Evolutionary conservation across 805 yeast species (phyloP).

Genomic region (Ogataea siamensis): DNA sequence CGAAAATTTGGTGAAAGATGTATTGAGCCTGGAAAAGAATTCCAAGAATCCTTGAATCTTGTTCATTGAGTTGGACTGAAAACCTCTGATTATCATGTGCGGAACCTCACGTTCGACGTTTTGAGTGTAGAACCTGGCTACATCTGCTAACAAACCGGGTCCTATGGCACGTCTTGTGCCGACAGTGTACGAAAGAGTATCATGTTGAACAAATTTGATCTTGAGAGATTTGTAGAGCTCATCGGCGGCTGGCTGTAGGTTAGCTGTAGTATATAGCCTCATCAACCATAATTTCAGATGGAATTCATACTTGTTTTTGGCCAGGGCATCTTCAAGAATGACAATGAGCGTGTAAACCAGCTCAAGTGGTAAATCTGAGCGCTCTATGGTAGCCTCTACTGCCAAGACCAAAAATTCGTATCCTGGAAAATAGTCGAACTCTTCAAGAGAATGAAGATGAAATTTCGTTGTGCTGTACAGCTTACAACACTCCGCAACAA

Average conservation of each 20-base stretch:
- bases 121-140: conserved; percentile 47
- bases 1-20: conserved; percentile 48
- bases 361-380: conserved; percentile 19
- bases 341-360: conserved; percentile 41
- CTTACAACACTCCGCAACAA: conserved; percentile 34
- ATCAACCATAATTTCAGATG: conserved; percentile 71
- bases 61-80: conserved; percentile 58
- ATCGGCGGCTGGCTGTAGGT: conserved; percentile 49
- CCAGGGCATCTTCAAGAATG: conserved; percentile 55
- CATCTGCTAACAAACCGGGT: conserved; percentile 34
- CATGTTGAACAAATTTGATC: conserved; percentile 75
- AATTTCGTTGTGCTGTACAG: conserved; percentile 41
- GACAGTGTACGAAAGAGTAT: conserved; percentile 58
- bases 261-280: conserved; percentile 57
- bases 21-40: conserved; percentile 49
- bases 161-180: conserved; percentile 43
- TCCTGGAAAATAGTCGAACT: conserved; percentile 70
- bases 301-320: conserved; percentile 67
- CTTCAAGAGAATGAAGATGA: conserved; percentile 40
- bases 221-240: conserved; percentile 52
- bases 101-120: conserved; percentile 52
- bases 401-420: conserved; percentile 64
- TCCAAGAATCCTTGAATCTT: conserved; percentile 67
- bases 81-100: conserved; percentile 48
- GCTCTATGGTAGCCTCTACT: conserved; percentile 35